phyloP scores from a whole-genome alignment of 2,329 filamentous ascomycete genomes.

The Sporothrix schenckii region DNA sequence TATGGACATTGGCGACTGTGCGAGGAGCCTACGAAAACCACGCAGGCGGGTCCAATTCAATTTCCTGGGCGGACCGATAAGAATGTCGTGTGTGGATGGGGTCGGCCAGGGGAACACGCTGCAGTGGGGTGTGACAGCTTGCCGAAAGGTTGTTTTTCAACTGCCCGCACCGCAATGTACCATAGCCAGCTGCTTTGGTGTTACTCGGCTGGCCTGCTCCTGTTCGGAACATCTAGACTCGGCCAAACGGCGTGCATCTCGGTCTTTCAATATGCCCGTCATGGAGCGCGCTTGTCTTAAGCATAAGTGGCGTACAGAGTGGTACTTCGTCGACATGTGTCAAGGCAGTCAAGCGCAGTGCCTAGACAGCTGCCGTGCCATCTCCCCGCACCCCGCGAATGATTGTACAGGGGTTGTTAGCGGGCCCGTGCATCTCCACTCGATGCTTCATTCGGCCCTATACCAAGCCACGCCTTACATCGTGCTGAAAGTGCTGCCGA shows the following conservation, averaged over 20 bases:
- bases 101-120: not conserved
- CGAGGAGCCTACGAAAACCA: not conserved
- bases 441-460: not conserved
- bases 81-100: not conserved
- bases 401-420: not conserved
- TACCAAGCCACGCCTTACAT: not conserved
- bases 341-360: not conserved
- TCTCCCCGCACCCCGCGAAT: slow-evolving; percentile 7
- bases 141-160: not conserved
- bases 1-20: no score
- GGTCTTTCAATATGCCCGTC: not conserved
- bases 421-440: not conserved
- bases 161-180: not conserved
- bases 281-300: not conserved
- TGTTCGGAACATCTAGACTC: not conserved
- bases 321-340: no score
- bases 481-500: not conserved
- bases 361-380: not conserved
- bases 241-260: not conserved
- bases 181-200: not conserved
- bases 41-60: not conserved
- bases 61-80: slow-evolving; percentile 9
- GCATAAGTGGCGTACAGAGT: not conserved
- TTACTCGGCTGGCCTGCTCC: not conserved
- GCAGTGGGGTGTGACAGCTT: not conserved